phyloP scores from a whole-genome alignment of 1,284 basidiomycete species.

The Papiliotrema fonsecae region DNA sequence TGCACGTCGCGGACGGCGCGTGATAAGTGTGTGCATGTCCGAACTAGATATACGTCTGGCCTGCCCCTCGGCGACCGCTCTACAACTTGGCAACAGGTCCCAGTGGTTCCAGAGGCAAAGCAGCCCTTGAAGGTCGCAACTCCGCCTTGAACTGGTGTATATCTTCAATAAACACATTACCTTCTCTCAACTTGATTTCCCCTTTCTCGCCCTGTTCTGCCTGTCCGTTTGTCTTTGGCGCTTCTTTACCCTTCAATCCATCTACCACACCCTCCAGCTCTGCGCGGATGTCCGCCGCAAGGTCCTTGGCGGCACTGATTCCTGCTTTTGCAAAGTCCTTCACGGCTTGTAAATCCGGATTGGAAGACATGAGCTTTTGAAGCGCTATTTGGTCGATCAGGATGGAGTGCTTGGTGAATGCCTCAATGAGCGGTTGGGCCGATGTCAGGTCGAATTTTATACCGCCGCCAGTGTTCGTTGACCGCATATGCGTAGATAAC shows the following conservation, averaged over 20 bases:
- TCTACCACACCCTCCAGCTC: conserved; percentile 56
- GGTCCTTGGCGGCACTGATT: conserved; percentile 39
- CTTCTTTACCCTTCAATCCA: conserved; percentile 51
- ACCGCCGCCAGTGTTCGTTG: conserved; percentile 49
- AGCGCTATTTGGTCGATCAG: conserved; percentile 53
- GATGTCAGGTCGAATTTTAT: conserved; percentile 62
- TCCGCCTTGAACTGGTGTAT: conserved; percentile 65
- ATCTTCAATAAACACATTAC: conserved; percentile 64
- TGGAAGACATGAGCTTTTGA: conserved; percentile 51
- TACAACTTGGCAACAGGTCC: conserved; percentile 3
- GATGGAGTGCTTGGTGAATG: conserved; percentile 56
- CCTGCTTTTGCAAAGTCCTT: conserved; percentile 57
- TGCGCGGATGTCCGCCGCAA: conserved; percentile 51
- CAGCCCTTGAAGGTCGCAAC: conserved; percentile 51
- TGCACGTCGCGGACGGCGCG: no score
- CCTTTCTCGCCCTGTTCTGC: conserved; percentile 49
- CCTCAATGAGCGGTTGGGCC: conserved; percentile 59
- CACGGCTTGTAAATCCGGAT: conserved; percentile 55
- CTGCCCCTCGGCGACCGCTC: neutral
- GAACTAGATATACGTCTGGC: no score
- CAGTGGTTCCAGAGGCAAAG: conserved; percentile 49
- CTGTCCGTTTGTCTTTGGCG: conserved; percentile 4
- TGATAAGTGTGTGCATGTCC: no score
- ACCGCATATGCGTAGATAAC: conserved; percentile 72
- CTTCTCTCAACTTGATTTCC: conserved; percentile 46